Percentiles rank a stretch among this genome's conserved stretches.
phyloP scores from a whole-genome alignment of 192 early-diverging fungal species.

The Coemansia erecta region DNA sequence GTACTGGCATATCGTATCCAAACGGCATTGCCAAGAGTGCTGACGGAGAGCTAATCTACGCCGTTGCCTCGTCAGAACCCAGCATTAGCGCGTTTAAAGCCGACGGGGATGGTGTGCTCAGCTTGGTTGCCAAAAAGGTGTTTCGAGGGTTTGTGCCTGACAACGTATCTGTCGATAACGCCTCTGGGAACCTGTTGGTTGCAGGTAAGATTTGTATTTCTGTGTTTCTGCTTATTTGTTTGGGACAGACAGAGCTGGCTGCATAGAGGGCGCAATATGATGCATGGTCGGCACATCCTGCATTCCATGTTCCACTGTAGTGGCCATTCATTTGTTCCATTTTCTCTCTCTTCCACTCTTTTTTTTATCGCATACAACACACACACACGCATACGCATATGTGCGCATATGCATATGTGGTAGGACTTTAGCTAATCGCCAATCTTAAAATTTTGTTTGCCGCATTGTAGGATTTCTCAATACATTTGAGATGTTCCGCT shows the following conservation, averaged over 20 bases:
- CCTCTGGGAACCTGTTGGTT: slow-evolving; percentile 41
- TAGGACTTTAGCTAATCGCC: not conserved
- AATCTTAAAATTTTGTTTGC: not conserved
- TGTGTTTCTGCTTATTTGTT: not conserved
- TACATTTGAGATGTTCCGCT: slow-evolving; percentile 47
- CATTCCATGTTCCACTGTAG: not conserved
- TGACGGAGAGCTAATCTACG: slow-evolving; percentile 30
- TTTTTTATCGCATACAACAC: no score
- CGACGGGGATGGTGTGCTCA: slow-evolving; percentile 19
- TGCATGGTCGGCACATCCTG: no score
- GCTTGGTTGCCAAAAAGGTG: slow-evolving; percentile 20
- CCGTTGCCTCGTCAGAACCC: slow-evolving; percentile 41
- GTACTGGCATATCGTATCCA: slow-evolving; percentile 29
- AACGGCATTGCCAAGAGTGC: slow-evolving; percentile 44
- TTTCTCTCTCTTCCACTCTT: not conserved
- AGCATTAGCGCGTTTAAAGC: slow-evolving; percentile 32
- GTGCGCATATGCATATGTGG: not conserved
- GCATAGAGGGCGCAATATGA: no score
- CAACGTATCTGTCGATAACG: slow-evolving; percentile 45
- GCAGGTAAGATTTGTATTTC: slow-evolving; percentile 32
- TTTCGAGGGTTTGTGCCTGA: slow-evolving; percentile 46
- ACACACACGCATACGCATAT: not conserved
- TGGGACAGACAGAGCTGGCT: no score
- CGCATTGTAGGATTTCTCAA: slow-evolving; percentile 46
- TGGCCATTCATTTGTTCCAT: not conserved